Percentiles rank a stretch among this genome's conserved stretches.
Evolutionary conservation across 257 asterid species (phyloP).

Genomic region (Przewalskia tangutica): DNA sequence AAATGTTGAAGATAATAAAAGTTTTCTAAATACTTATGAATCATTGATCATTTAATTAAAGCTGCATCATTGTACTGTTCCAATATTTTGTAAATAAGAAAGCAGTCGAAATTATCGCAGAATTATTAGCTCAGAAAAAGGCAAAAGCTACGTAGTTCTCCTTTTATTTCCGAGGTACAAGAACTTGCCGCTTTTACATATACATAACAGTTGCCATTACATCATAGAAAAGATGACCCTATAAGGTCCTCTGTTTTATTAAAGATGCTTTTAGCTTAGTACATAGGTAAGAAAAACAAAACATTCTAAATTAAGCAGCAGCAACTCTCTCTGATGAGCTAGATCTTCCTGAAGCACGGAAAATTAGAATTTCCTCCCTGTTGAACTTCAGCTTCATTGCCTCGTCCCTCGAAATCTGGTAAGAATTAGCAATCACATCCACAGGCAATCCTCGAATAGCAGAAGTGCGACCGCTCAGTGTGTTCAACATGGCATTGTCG

Average conservation of each 20-base stretch:
- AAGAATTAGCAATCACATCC: slow-evolving; percentile 39
- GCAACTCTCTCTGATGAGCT: background rate
- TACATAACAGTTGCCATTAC: background rate
- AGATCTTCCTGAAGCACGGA: background rate
- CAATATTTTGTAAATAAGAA: no score
- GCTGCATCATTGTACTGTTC: no score
- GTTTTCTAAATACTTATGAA: no score
- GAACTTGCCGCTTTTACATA: background rate
- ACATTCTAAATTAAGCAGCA: background rate
- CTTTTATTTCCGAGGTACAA: background rate
- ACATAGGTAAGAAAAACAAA: background rate
- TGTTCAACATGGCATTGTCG: slow-evolving; percentile 57
- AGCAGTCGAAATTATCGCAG: background rate
- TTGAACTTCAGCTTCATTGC: slow-evolving; percentile 48
- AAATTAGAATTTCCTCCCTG: slow-evolving; percentile 13
- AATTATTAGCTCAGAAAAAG: background rate
- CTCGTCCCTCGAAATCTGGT: slow-evolving; percentile 37
- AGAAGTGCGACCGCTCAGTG: slow-evolving; percentile 59
- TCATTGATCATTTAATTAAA: no score
- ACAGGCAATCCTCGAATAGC: slow-evolving; percentile 47
- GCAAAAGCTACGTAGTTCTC: background rate
- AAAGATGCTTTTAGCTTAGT: background rate
- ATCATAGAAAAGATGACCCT: background rate
- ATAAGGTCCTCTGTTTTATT: slow-evolving; percentile 2
- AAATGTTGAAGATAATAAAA: no score